Percentiles rank a stretch among this genome's conserved stretches.
phyloP scores from a whole-genome alignment of 78 protist genomes.

The Andalucia godoyi region DNA sequence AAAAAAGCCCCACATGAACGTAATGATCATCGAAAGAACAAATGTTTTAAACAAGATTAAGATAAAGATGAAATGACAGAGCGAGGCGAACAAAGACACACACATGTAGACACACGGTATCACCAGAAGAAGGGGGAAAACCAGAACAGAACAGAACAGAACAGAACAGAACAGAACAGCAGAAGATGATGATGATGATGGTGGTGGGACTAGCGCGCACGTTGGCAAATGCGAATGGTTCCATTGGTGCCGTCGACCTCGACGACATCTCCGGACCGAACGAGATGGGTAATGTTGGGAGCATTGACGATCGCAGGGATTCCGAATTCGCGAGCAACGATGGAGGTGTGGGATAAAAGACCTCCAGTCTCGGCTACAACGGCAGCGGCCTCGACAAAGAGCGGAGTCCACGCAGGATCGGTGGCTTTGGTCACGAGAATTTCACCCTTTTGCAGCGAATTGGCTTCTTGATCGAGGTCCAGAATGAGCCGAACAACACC shows the following conservation, averaged over 20 bases:
- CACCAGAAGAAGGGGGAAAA: too few species aligned
- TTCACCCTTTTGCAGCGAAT: neutral
- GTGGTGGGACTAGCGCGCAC: too few species aligned
- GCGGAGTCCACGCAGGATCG: neutral
- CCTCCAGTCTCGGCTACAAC: neutral
- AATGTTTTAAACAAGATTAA: neutral
- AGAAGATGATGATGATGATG: too few species aligned
- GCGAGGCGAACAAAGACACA: neutral
- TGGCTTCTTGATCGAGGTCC: too few species aligned
- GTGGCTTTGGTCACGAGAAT: neutral
- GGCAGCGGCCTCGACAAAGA: neutral
- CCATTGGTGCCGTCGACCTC: neutral
- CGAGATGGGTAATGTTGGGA: neutral
- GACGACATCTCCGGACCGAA: neutral
- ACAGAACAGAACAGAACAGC: too few species aligned
- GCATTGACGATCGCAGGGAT: neutral
- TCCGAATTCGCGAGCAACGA: slow-evolving; percentile 6
- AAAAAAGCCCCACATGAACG: neutral
- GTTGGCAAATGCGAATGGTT: too few species aligned
- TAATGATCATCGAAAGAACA: neutral
- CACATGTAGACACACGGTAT: too few species aligned
- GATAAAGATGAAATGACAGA: neutral
- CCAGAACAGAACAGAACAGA: too few species aligned
- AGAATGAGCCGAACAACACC: too few species aligned
- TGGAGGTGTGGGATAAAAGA: neutral